A percentile compares a stretch with the other conserved stretches of the same genome.
These are phyloP conservation scores for Phlebopus sp. DNA, from an alignment of 1,284 basidiomycete species.

Conservation along the genomic window DNA sequence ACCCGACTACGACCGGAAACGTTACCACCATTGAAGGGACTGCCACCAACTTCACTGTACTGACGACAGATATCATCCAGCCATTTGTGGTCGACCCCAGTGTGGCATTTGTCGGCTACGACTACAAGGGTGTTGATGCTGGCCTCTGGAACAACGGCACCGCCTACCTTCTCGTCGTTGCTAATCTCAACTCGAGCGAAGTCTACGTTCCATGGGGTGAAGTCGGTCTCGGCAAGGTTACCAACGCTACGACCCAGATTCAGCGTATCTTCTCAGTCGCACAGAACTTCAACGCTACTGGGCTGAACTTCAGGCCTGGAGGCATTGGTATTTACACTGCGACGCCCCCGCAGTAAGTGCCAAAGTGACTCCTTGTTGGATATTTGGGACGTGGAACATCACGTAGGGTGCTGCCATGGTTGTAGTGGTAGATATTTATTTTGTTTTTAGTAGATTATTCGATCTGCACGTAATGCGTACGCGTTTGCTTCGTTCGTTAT, in stretches of 20 bases:
- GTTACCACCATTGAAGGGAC: constrained; percentile 24
- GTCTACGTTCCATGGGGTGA: constrained; percentile 18
- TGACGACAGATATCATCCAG: constrained; percentile 12
- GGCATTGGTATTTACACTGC: constrained; percentile 26
- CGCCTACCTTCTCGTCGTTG: constrained; percentile 20
- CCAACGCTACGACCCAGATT: constrained; percentile 21
- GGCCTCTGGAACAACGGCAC: constrained; percentile 24
- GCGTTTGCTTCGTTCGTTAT: no score
- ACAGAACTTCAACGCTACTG: constrained; percentile 17
- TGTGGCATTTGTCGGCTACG: constrained; percentile 7
- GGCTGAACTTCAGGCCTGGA: constrained; percentile 16
- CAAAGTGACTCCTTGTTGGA: no score
- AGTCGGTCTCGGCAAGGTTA: constrained; percentile 17
- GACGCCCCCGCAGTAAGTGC: constrained; percentile 4
- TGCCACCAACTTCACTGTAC: constrained; percentile 4
- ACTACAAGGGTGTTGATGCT: constrained; percentile 19
- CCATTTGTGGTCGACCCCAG: constrained; percentile 21
- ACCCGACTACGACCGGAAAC: constrained; percentile 22
- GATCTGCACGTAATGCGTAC: no score
- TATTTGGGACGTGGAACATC: neutral
- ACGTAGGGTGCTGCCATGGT: neutral
- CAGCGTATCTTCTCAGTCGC: constrained; percentile 11
- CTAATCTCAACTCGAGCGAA: constrained; percentile 7
- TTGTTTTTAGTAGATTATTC: no score
- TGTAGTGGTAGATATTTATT: no score